Evolutionary conservation across 441 rosid species (phyloP).

Genomic region (Adansonia grandidieri): DNA sequence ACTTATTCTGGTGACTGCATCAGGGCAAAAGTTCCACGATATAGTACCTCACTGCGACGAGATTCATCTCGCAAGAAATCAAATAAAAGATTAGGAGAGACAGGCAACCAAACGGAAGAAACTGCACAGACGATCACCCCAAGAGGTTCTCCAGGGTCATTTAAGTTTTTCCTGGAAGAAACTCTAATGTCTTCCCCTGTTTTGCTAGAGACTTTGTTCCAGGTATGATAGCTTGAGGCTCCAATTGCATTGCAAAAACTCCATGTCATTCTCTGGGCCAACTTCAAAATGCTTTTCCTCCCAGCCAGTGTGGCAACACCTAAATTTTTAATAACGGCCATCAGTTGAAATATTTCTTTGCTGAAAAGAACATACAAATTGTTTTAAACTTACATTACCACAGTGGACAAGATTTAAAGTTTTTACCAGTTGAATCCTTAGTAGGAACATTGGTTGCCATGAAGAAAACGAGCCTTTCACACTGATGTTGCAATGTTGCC

Average conservation of each 20-base stretch:
- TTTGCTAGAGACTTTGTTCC: slow-evolving; percentile 83
- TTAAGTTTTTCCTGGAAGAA: slow-evolving; percentile 91
- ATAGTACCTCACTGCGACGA: slow-evolving; percentile 72
- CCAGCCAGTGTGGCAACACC: slow-evolving; percentile 95
- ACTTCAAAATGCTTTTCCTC: slow-evolving; percentile 87
- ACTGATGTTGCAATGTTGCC: slow-evolving; percentile 80
- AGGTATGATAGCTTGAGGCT: slow-evolving; percentile 88
- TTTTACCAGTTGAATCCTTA: slow-evolving; percentile 87
- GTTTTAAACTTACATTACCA: not conserved
- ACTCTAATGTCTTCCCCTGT: slow-evolving; percentile 91
- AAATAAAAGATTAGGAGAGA: slow-evolving; percentile 66
- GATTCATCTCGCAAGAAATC: slow-evolving; percentile 86
- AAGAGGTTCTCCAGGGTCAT: slow-evolving; percentile 88
- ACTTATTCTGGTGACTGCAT: not conserved
- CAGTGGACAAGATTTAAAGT: not conserved
- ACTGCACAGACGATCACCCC: slow-evolving; percentile 92
- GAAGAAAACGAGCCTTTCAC: slow-evolving; percentile 93
- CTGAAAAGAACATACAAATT: not conserved
- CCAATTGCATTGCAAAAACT: slow-evolving; percentile 82
- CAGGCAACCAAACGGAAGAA: slow-evolving; percentile 88
- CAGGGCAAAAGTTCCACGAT: not conserved
- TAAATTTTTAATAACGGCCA: too few species aligned
- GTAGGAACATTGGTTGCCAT: slow-evolving; percentile 99
- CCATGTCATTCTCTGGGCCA: slow-evolving; percentile 91
- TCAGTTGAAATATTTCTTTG: too few species aligned